Evolutionary conservation across 371 early-diverging fungal species (phyloP).

Genomic region (Apophysomyces elegans): DNA sequence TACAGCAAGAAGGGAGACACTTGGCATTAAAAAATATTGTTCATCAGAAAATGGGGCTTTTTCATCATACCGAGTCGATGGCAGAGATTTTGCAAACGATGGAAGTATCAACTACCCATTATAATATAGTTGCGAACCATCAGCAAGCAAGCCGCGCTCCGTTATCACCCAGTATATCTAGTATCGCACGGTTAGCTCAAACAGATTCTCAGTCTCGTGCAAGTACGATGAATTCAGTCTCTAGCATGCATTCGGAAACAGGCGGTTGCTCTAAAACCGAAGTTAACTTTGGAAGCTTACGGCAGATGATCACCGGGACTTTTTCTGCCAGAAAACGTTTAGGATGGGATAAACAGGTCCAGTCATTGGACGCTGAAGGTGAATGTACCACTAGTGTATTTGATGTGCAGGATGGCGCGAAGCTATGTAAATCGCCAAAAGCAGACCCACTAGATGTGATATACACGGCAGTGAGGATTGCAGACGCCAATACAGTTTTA

Average conservation of each 20-base stretch:
- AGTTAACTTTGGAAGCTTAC: constrained; percentile 28
- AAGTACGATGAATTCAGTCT: constrained; percentile 2
- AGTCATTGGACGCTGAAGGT: neutral
- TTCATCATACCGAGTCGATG: constrained; percentile 56
- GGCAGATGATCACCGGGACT: constrained; percentile 25
- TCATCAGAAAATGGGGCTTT: constrained; percentile 74
- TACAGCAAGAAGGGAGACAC: constrained; percentile 51
- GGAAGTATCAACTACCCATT: neutral
- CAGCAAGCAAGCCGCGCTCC: constrained; percentile 9
- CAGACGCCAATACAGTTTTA: constrained; percentile 58
- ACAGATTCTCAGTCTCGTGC: constrained; percentile 26
- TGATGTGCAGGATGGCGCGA: constrained; percentile 27
- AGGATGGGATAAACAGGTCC: neutral
- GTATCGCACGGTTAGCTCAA: constrained; percentile 29
- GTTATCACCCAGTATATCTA: constrained; percentile 26
- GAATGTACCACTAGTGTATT: constrained; percentile 18
- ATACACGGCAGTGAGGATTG: constrained; percentile 29
- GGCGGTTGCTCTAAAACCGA: constrained; percentile 5
- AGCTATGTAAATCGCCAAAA: constrained; percentile 18
- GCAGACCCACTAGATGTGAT: constrained; percentile 20
- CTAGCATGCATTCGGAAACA: constrained; percentile 7
- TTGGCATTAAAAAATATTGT: constrained; percentile 60
- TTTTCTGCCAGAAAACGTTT: constrained; percentile 7
- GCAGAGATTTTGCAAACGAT: constrained; percentile 17
- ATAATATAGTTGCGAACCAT: constrained; percentile 15